Base-by-base conservation (phyloP, 371 early-diverging fungal species). In the Mucor racemosus region DNA sequence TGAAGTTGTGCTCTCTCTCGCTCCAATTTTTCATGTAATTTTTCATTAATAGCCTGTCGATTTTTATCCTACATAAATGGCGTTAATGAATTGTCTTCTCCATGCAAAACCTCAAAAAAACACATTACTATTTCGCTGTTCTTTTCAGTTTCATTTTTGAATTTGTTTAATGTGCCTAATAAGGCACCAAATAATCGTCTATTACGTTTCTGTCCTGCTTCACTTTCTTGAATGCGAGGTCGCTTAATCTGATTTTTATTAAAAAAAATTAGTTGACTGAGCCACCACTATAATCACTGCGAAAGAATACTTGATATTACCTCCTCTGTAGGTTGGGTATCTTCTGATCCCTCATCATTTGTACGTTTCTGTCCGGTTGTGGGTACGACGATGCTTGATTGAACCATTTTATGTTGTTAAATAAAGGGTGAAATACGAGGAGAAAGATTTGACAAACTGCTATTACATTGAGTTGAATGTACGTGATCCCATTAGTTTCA, bases 161-260 rank as follows among this genome's bases (percentile, higher is more conserved):
- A 85, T 63, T 86, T 86, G 53, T 81, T 85, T 3, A 88, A 75
- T 1, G 87, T 86, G 26, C 85, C 86, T 38, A 88, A 44, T 26
- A 88, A 60, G 3, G 84, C 75, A 21, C 87, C 87, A 71, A 88
- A 87, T 62, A 88, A 66, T n/a, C 87, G 75, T 60, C 78, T 79
- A 15, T 81, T 77, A 48, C 88, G 82, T 60, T 76, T 67, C 58
- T 76, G 74, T 50, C 77, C 80, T 40, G 67, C 74, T 62, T 72
- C 72, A 33, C 65, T 73, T 35, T 67, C 33, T 48, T 67, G 62
- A 55, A 73, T 58, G 40, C 78, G 76, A 44, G 78, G 78, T 62
- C 76, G 64, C 48, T 78, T 78, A 9, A 59, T 11, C 74, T 71
- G 62, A 17, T 33, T 11, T 9, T 1, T 31, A 53, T 21, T 4